Percentiles rank a stretch among this genome's conserved stretches.
These are phyloP conservation scores for Xylariaceae sp. DNA, from an alignment of 2,329 filamentous ascomycete species.

Conservation along the genomic window DNA sequence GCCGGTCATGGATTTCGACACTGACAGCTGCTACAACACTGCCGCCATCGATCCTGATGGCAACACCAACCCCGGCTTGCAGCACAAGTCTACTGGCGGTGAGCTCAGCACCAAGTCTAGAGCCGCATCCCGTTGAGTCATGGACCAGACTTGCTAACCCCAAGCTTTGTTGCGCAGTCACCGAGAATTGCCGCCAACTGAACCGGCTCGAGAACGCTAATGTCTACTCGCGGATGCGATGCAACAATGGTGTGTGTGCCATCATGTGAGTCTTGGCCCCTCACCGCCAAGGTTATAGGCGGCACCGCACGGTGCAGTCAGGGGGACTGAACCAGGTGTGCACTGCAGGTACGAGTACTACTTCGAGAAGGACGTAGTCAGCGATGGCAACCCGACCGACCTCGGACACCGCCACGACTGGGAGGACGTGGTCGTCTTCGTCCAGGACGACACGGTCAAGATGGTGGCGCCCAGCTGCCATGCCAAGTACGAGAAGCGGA, in stretches of 20 bases:
- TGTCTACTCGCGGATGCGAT: constrained; percentile 34
- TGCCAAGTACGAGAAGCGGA: no score
- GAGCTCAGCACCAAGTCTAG: no score
- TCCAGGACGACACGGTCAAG: constrained; percentile 16
- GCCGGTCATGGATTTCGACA: constrained; percentile 28
- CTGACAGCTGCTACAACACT: constrained; percentile 31
- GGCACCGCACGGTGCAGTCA: no score
- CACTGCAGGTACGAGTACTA: constrained; percentile 38
- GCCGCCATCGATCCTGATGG: constrained; percentile 29
- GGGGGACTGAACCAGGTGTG: no score
- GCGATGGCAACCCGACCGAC: constrained; percentile 20
- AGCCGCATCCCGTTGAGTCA: no score
- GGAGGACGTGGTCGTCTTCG: constrained; percentile 26
- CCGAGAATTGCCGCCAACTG: no score
- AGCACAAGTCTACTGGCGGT: constrained; percentile 20
- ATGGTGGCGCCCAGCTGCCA: no score
- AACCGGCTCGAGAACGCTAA: constrained; percentile 34
- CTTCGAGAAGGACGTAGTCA: constrained; percentile 36
- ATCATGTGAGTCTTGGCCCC: no score
- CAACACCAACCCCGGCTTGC: constrained; percentile 24
- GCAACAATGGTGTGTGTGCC: constrained; percentile 38
- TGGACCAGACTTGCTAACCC: no score
- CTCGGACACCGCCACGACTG: constrained; percentile 31
- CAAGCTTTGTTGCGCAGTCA: no score
- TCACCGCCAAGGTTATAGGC: no score